phyloP scores from a whole-genome alignment of 345 rosid genomes.

The Brassica cretica region DNA sequence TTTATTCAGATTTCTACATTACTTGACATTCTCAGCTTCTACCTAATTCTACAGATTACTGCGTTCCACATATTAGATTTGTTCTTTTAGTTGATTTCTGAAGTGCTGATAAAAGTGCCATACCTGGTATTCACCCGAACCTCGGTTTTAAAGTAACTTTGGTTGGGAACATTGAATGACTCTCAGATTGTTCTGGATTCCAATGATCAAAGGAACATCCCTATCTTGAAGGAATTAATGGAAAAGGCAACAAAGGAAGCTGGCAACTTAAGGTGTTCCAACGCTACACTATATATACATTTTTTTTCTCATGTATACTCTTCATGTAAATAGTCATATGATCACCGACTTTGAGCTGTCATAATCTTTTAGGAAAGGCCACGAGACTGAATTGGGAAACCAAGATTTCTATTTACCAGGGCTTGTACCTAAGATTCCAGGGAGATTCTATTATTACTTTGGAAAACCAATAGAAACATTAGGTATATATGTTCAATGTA shows the following conservation, averaged over 20 bases:
- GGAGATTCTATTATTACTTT: constrained; percentile 69
- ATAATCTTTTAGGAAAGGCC: constrained; percentile 45
- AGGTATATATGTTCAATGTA: constrained; percentile 43
- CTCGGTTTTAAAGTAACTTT: not conserved
- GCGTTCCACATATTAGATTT: not conserved
- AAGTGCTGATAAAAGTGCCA: not conserved
- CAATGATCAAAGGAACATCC: constrained; percentile 67
- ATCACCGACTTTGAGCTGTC: constrained; percentile 4
- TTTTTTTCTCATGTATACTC: not conserved
- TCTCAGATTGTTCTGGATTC: constrained; percentile 60
- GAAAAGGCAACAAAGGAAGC: constrained; percentile 41
- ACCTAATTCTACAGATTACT: not conserved
- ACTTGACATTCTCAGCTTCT: not conserved
- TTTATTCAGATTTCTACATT: not conserved
- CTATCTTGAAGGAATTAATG: constrained; percentile 48
- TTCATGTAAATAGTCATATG: not conserved
- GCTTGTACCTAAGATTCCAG: constrained; percentile 69
- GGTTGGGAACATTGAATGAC: constrained; percentile 10
- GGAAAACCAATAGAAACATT: constrained; percentile 75
- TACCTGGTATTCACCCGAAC: not conserved
- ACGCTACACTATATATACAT: not conserved
- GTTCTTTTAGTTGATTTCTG: not conserved
- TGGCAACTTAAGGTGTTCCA: constrained; percentile 50
- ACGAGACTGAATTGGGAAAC: constrained; percentile 55
- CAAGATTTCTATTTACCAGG: constrained; percentile 58